These are phyloP conservation scores for Neurospora africana DNA, from an alignment of 495 filamentous ascomycete genomes.

Conservation along the genomic window DNA sequence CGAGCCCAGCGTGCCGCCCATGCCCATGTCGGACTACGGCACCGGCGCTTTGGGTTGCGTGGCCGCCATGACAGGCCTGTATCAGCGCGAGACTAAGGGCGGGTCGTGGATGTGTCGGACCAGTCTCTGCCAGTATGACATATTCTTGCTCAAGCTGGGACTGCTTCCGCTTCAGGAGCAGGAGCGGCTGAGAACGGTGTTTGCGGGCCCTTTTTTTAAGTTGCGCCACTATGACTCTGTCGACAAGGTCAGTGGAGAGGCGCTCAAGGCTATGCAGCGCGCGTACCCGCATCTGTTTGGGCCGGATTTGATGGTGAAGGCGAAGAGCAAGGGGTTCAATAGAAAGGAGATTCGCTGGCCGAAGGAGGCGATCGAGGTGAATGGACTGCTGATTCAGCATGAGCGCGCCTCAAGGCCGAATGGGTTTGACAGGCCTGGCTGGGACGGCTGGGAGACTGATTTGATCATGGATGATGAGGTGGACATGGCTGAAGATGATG, in stretches of 20 bases:
- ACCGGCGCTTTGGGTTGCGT: constrained; percentile 57
- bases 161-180: constrained; percentile 48
- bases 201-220: constrained; percentile 46
- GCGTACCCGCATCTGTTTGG: constrained; percentile 41
- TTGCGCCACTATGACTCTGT: constrained; percentile 62
- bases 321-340: constrained; percentile 38
- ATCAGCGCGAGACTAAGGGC: constrained; percentile 47
- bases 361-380: constrained; percentile 40
- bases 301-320: constrained; percentile 30
- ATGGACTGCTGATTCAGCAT: constrained; percentile 43
- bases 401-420: constrained; percentile 45
- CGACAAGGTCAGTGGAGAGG: constrained; percentile 57
- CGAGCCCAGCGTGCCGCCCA: constrained; percentile 66
- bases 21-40: constrained; percentile 75
- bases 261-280: constrained; percentile 50
- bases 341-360: constrained; percentile 38
- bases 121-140: constrained; percentile 51
- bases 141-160: constrained; percentile 54
- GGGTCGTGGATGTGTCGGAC: constrained; percentile 57
- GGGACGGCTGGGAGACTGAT: constrained; percentile 41
- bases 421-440: constrained; percentile 43
- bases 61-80: constrained; percentile 53
- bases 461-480: constrained; percentile 8
- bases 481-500: constrained; percentile 7
- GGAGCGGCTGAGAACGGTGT: constrained; percentile 40